Base-by-base conservation (phyloP, 2,329 filamentous ascomycete species). In the Clonostachys solani region DNA sequence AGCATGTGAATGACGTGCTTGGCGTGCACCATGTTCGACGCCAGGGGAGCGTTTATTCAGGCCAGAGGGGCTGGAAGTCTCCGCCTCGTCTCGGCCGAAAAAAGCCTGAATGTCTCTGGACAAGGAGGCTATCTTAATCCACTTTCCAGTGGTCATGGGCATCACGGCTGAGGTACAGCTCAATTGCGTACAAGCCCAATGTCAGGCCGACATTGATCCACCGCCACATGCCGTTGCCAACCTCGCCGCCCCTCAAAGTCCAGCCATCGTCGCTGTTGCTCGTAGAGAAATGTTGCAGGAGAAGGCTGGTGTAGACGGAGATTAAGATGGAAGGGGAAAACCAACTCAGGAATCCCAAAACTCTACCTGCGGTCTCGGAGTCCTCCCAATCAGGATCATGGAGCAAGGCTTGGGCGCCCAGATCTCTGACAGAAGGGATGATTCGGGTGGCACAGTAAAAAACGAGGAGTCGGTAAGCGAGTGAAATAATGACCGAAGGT, bases 401-500 rank as follows among this genome's bases (percentile, higher is more conserved):
- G 57, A 91, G 87, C 35, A 96, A 74, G 6, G 87, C 89, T 51
- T 84, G 79, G 5, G 89, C 90, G 15, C 92, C 92, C 19, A 87
- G 87, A 62, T 96, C 90, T 41, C 89, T 84, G 12, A 99, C 86
- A 1, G 92, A 92, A 0, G 94, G 94, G 48, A 99, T 96, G 64
- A 99, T 97, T 48, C 92, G 85, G 6, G 92, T 96, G 18, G 92
- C 92, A 49, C 90, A 90, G 68, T 97, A 97, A 63, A 97, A 90
- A 46, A 97, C 94, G 54, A 96, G 88, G 38, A 96, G 85, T 45
- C 94, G 88, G 67, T 96, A 99, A 33, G 89, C 84, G 40, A 99
- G 81, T 2, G 92, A 96, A 54, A 97, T 95, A 68, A 99, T 87
- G 52, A 97, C 92, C 1, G 90, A 96, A 0, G 94, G 91, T 0